Base-by-base conservation (phyloP, 495 filamentous ascomycete species). In the Hypoxylon lenormandii region DNA sequence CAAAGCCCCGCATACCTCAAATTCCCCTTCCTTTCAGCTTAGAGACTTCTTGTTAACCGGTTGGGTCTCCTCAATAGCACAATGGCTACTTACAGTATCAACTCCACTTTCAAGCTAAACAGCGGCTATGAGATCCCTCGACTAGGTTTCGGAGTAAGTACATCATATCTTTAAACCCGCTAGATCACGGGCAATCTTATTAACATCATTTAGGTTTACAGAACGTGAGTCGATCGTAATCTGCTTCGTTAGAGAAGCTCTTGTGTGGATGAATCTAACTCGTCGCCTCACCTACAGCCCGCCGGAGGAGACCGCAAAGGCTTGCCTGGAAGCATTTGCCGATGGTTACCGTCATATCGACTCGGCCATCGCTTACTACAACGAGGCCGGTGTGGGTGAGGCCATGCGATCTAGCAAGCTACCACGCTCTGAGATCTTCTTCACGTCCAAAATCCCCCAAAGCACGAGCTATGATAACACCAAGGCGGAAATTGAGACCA, bases 71-170 rank as follows among this genome's bases (percentile, higher is more conserved):
- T 38, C 21, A 28, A 56, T 45, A 60, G 60, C 55, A 70, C 56
- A 6, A 91, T 91, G 89, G 78, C 89, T 3, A 69, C 79, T 8
- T 79, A 89, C 33, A 83, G 77, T 21, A 83, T 93, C 72, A 83
- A 89, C 66, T 87, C 88, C 12, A 90, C 83, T 37, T 80, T 88
- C 66, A 88, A 87, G 72, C 80, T 94, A 78, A 86, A 87, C 64
- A 92, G 91, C 46, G 92, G 92, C 55, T 89, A 89, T 75, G 87
- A 92, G 59, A 92, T 96, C 37, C 92, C 92, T 0, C 77, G 84
- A 8, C 70, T 94, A 37, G 92, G 92, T 1, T 93, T 87, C 70
- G 91, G 90, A 50, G 89, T 90, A 83, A 73, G 88, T 81, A 70
- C n/a, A 10, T 10, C 53, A 8, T 33, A 33, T 11, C 6, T 33